Conservation (phyloP, 768 basidiomycete species). For the Kwoniella botswanensis region DNA sequence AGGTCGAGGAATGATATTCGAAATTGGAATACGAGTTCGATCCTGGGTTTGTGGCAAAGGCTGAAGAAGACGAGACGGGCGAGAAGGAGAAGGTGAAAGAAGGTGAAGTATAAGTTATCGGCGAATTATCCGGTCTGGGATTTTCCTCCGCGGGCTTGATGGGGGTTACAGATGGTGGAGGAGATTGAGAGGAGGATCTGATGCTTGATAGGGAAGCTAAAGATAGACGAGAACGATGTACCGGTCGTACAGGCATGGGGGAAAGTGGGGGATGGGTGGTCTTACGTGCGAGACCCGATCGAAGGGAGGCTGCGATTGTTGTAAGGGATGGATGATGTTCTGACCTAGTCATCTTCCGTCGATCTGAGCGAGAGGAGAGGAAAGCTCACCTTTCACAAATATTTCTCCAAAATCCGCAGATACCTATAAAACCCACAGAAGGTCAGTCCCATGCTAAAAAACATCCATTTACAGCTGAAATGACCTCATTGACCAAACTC, state of each 20-base stretch:
- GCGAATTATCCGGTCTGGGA: background rate
- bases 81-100: background rate
- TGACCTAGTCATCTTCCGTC: background rate
- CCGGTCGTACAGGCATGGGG: background rate
- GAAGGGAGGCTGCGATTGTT: background rate
- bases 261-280: constrained; percentile 5
- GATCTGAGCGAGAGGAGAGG: background rate
- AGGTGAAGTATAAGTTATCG: background rate
- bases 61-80: background rate
- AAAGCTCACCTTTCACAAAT: constrained; percentile 13
- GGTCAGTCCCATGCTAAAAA: background rate
- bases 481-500: background rate
- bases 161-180: background rate
- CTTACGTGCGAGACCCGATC: background rate
- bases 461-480: background rate
- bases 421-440: background rate
- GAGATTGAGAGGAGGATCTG: background rate
- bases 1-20: background rate
- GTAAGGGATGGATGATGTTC: background rate
- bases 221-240: background rate
- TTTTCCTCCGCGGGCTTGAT: background rate
- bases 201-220: background rate
- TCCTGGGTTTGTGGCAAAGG: background rate
- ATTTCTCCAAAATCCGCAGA: constrained; percentile 8
- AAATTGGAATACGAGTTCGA: background rate